Base-by-base conservation (phyloP, 2,329 filamentous ascomycete genomes). In the Chalara sp. region DNA sequence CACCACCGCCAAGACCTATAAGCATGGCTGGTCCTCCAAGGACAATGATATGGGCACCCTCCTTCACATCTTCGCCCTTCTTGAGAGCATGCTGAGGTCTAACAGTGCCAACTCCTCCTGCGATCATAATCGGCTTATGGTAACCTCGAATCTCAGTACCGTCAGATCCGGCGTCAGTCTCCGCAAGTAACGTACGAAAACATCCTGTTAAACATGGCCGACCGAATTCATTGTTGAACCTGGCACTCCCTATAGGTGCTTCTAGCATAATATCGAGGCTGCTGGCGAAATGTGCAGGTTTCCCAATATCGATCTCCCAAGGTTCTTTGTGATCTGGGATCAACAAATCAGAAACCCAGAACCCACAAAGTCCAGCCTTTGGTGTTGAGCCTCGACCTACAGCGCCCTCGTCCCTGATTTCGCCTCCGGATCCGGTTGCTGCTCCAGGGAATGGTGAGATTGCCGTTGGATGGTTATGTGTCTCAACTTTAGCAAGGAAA, bases 101-200 rank as follows among this genome's bases (percentile, higher is more conserved):
- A 32, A 97, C 92, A 5, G 88, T 96, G 46, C 93, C 93, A 35
- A 97, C 82, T 65, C 93, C 93, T 65, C 93, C 93, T 55, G 93
- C 93, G 71, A 99, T 89, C 89, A 96, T 95, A 68, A 96, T 96
- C 7, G 93, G 93, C 73, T 99, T 99, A 71, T 97, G 93, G 67
- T 95, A 99, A 29, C 93, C 93, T 59, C 92, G 80, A 63, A 89
- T 79, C 59, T 95, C 89, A 21, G 76, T 76, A 1, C 62, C 65
- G 46, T 75, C 72, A 53, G 78, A 74, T 40, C 79, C 80, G 50
- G 80, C 75, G 43, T 74, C 76, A 32, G 87, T 76, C 51, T 83
- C 77, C 42, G 84, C 87, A 32, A 95, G 81, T 37, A 99, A 78
- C 1, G 93, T 99, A 54, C 92, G 80, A 76, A 99, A 99, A 65